phyloP scores from a whole-genome alignment of 495 filamentous ascomycete species.

The Aspergillus asperescens region DNA sequence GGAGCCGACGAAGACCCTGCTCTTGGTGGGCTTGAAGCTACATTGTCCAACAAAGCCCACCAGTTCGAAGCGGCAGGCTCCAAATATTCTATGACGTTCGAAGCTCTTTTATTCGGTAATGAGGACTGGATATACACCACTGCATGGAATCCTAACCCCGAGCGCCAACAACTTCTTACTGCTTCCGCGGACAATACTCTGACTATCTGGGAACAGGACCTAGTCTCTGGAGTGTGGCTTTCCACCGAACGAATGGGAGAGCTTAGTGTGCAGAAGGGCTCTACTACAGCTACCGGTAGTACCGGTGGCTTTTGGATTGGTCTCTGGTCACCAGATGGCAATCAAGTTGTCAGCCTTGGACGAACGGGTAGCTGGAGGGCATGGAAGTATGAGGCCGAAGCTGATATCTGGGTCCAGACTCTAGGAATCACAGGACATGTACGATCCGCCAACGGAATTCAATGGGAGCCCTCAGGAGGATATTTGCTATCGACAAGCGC shows the following conservation, averaged over 20 bases:
- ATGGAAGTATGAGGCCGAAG: slow-evolving; percentile 56
- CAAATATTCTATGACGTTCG: slow-evolving; percentile 80
- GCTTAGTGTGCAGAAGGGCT: slow-evolving; percentile 87
- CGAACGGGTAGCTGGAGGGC: slow-evolving; percentile 90
- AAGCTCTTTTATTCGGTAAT: slow-evolving; percentile 89
- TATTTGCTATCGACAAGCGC: slow-evolving; percentile 85
- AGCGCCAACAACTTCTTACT: slow-evolving; percentile 69
- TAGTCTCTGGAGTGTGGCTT: slow-evolving; percentile 81
- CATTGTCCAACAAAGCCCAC: slow-evolving; percentile 83
- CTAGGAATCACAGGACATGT: slow-evolving; percentile 82
- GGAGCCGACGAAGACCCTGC: slow-evolving; percentile 46
- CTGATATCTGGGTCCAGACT: slow-evolving; percentile 66
- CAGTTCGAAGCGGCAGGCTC: slow-evolving; percentile 51
- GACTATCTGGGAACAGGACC: slow-evolving; percentile 84
- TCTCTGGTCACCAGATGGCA: slow-evolving; percentile 80
- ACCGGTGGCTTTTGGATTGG: slow-evolving; percentile 95
- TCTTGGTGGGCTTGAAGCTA: slow-evolving; percentile 54
- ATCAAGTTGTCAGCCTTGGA: slow-evolving; percentile 70
- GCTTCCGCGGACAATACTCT: slow-evolving; percentile 94
- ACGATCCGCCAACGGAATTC: slow-evolving; percentile 66
- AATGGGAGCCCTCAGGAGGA: slow-evolving; percentile 77
- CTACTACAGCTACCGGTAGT: slow-evolving; percentile 91
- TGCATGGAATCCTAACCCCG: slow-evolving; percentile 58
- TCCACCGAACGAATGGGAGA: slow-evolving; percentile 80
- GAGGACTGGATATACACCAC: slow-evolving; percentile 97